phyloP scores from a whole-genome alignment of 768 basidiomycete species.

The Dictyophora rubrovolvata region DNA sequence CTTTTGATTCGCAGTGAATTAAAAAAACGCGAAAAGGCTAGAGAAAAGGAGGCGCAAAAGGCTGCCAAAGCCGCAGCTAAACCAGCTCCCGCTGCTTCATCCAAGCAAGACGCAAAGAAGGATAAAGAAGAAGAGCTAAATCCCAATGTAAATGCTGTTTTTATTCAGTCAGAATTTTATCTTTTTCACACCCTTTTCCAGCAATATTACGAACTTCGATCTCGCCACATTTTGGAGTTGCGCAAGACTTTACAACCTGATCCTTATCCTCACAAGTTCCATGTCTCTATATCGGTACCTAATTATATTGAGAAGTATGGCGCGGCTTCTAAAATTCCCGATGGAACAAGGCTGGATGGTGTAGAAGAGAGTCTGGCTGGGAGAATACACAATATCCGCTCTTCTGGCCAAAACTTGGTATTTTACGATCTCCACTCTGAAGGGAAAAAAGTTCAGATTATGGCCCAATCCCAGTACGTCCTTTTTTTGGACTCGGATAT shows the following conservation, averaged over 20 bases:
- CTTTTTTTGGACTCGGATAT: background rate
- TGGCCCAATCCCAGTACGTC: conserved; percentile 77
- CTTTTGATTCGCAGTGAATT: conserved; percentile 57
- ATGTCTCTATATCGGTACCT: conserved; percentile 69
- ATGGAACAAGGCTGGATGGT: conserved; percentile 56
- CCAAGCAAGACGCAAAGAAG: conserved; percentile 22
- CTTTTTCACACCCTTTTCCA: conserved; percentile 21
- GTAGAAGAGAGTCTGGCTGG: conserved; percentile 68
- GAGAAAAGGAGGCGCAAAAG: conserved; percentile 64
- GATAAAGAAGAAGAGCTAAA: conserved; percentile 74
- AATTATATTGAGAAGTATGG: conserved; percentile 69
- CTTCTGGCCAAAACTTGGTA: conserved; percentile 68
- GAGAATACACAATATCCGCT: conserved; percentile 83
- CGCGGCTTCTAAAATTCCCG: conserved; percentile 52
- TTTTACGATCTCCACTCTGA: conserved; percentile 95
- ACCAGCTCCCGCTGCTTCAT: conserved; percentile 30
- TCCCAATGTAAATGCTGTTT: conserved; percentile 59
- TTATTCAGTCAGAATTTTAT: background rate
- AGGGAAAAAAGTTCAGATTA: conserved; percentile 88
- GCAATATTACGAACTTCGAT: conserved; percentile 97
- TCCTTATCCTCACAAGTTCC: conserved; percentile 99
- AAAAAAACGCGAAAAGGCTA: conserved; percentile 85
- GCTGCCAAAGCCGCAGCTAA: conserved; percentile 59
- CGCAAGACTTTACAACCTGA: conserved; percentile 78
- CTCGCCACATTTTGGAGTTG: conserved; percentile 76